Conservation (phyloP, 306 rosid genomes). For the Ammopiptanthus mongolicus region DNA sequence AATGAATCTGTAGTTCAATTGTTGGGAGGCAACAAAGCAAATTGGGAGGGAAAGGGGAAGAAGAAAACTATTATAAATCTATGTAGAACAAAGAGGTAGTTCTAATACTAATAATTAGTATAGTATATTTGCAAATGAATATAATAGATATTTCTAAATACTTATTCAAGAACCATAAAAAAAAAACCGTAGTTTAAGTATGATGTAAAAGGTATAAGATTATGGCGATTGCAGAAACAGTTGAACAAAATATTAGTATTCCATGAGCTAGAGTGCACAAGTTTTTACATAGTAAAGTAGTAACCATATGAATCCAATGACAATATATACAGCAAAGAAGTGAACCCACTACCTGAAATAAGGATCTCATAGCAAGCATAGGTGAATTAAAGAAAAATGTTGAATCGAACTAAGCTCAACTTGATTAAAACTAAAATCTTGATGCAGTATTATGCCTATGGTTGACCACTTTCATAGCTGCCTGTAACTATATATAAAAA, state of each 20-base stretch:
- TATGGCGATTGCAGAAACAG: background rate
- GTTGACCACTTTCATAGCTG: slow-evolving; percentile 5
- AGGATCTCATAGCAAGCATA: background rate
- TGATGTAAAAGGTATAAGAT: slow-evolving; percentile 4
- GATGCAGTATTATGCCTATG: slow-evolving; percentile 21
- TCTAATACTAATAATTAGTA: background rate
- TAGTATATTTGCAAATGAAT: background rate
- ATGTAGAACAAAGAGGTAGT: background rate
- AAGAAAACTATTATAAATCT: background rate
- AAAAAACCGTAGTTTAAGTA: background rate
- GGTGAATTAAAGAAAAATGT: background rate
- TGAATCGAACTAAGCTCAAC: background rate
- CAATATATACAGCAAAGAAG: slow-evolving; percentile 77
- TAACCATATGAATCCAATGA: slow-evolving; percentile 67
- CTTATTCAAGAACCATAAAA: background rate
- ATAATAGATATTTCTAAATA: background rate
- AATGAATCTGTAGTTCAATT: slow-evolving; percentile 15
- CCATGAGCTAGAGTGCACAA: slow-evolving; percentile 7
- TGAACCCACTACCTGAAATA: slow-evolving; percentile 83
- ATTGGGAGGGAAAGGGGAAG: background rate
- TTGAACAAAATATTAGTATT: background rate
- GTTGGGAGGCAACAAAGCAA: background rate
- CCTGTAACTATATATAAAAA: background rate
- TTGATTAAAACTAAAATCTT: slow-evolving; percentile 2
- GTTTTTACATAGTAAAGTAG: slow-evolving; percentile 74